These are phyloP conservation scores for Didymella pomorum DNA, from an alignment of 2,329 filamentous ascomycete species.

Conservation along the genomic window DNA sequence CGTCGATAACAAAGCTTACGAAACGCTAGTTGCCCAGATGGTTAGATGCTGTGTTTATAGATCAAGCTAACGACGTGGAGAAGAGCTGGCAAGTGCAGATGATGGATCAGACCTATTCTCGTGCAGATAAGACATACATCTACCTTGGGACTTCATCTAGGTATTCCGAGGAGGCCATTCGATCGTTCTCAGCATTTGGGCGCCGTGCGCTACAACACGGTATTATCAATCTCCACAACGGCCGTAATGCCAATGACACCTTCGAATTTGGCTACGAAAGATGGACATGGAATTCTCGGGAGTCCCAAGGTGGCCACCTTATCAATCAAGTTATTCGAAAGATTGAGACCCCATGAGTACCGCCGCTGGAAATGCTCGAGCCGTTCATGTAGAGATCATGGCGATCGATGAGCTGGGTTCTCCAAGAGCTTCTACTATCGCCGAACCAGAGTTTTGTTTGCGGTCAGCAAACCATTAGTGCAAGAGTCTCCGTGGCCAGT, in stretches of 20 bases:
- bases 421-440: not conserved
- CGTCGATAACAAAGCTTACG: not conserved
- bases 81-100: not conserved
- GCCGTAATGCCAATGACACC: not conserved
- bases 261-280: not conserved
- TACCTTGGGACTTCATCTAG: not conserved
- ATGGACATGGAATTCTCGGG: not conserved
- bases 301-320: not conserved
- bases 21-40: not conserved
- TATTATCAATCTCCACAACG: not conserved
- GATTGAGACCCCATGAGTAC: not conserved
- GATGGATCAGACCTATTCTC: not conserved
- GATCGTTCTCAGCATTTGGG: not conserved
- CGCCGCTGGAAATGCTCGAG: not conserved
- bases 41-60: not conserved
- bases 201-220: not conserved
- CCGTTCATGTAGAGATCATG: not conserved
- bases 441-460: not conserved
- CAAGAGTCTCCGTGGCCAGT: not conserved
- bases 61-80: not conserved
- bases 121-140: not conserved
- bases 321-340: not conserved
- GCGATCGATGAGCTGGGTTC: not conserved
- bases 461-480: not conserved
- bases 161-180: not conserved